These are phyloP conservation scores for Globisporangium nagaii DNA, from an alignment of 352 stramenopile genomes.

Conservation along the genomic window DNA sequence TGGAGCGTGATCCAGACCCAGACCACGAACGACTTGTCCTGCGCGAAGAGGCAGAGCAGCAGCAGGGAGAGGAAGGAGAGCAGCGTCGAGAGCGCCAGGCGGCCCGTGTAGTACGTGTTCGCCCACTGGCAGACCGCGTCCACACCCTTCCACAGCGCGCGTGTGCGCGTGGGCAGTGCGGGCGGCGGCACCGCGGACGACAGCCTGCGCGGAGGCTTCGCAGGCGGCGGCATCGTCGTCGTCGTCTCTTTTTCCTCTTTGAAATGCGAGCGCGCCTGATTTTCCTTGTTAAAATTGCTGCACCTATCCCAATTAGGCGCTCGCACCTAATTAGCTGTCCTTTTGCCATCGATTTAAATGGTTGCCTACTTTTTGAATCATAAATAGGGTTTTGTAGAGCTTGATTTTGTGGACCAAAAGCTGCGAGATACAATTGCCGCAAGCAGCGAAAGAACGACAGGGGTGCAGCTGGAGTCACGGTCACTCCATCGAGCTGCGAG, in stretches of 20 bases:
- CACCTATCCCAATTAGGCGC: too few relatives aligned
- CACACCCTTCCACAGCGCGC: slow-evolving; percentile 20
- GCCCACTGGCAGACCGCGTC: slow-evolving; percentile 51
- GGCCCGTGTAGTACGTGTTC: slow-evolving; percentile 71
- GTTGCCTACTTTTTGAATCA: too few relatives aligned
- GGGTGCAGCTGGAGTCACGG: too few relatives aligned
- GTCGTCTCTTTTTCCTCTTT: too few relatives aligned
- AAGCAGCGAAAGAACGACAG: too few relatives aligned
- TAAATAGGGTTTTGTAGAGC: too few relatives aligned
- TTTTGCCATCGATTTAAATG: too few relatives aligned
- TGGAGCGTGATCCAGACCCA: slow-evolving; percentile 48
- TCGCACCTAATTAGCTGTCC: too few relatives aligned
- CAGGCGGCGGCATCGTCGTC: neutral
- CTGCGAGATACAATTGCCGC: too few relatives aligned
- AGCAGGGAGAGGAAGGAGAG: slow-evolving; percentile 36
- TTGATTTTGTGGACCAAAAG: too few relatives aligned
- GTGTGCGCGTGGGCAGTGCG: slow-evolving; percentile 2
- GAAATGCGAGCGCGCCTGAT: neutral
- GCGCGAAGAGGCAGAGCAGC: slow-evolving; percentile 31
- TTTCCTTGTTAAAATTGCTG: too few relatives aligned
- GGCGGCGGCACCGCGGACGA: slow-evolving; percentile 1
- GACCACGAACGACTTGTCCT: slow-evolving; percentile 21
- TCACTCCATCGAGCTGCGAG: too few relatives aligned
- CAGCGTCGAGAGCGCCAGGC: slow-evolving; percentile 41
- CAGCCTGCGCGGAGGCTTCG: neutral